These are phyloP conservation scores for Ramaria sp. DNA, from an alignment of 768 basidiomycete genomes.

Conservation along the genomic window DNA sequence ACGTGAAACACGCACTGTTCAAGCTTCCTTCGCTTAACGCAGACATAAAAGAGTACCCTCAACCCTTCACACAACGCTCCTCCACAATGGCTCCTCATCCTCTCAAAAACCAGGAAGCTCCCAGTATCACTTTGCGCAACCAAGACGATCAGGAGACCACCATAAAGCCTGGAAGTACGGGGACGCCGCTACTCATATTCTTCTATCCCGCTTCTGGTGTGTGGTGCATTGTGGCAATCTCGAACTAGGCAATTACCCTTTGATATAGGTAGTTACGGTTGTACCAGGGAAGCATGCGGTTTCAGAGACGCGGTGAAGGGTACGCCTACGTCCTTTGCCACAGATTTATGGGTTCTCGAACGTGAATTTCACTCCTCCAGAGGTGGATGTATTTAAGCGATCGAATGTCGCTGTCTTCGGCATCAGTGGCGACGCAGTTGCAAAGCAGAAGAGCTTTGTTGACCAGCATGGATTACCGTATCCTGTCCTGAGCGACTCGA, in stretches of 20 bases:
- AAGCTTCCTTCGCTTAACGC: not conserved
- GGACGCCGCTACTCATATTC: slow-evolving; percentile 58
- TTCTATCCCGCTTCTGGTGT: slow-evolving; percentile 68
- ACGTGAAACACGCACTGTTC: not conserved
- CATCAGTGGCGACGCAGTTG: slow-evolving; percentile 59
- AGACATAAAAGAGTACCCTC: not conserved
- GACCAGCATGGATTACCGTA: slow-evolving; percentile 62
- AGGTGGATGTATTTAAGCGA: slow-evolving; percentile 53
- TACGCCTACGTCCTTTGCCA: slow-evolving; percentile 20
- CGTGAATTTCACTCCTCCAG: slow-evolving; percentile 21
- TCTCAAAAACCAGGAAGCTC: slow-evolving; percentile 55
- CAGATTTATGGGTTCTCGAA: not conserved
- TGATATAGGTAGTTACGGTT: slow-evolving; percentile 52
- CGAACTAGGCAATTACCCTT: not conserved
- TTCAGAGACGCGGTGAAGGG: slow-evolving; percentile 72
- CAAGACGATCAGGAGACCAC: slow-evolving; percentile 50
- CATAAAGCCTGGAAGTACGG: slow-evolving; percentile 45
- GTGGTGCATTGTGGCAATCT: slow-evolving; percentile 11
- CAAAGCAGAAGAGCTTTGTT: slow-evolving; percentile 65
- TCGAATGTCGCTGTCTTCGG: slow-evolving; percentile 60
- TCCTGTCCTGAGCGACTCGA: slow-evolving; percentile 65
- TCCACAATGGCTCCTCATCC: slow-evolving; percentile 32
- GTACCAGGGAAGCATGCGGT: slow-evolving; percentile 72
- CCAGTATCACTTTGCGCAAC: slow-evolving; percentile 52
- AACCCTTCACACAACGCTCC: not conserved